These are phyloP conservation scores for Lolium multiflorum DNA, from an alignment of 176 grass and related monocot genomes.

Conservation along the genomic window DNA sequence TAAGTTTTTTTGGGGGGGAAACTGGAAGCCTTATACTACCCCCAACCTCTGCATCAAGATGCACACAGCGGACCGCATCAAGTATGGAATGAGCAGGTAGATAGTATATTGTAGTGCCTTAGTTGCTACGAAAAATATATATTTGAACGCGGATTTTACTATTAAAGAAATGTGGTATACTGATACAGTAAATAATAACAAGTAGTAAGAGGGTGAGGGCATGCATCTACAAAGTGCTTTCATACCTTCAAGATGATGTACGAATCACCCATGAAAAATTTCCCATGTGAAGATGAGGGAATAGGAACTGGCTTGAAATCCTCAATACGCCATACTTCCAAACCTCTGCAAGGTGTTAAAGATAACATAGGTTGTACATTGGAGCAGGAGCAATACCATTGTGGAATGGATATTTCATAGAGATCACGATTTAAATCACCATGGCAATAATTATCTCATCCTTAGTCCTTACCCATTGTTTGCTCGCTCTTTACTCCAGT, in stretches of 20 bases:
- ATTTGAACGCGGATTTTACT: slow-evolving; percentile 19
- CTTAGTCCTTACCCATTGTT: not conserved
- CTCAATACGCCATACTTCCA: slow-evolving; percentile 99
- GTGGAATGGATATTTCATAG: not conserved
- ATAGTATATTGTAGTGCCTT: too few relatives aligned
- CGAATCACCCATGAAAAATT: slow-evolving; percentile 86
- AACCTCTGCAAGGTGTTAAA: slow-evolving; percentile 76
- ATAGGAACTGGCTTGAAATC: slow-evolving; percentile 81
- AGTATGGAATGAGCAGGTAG: not conserved
- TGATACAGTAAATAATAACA: slow-evolving; percentile 36
- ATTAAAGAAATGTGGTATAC: not conserved
- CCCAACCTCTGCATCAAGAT: not conserved
- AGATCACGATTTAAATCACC: slow-evolving; percentile 1
- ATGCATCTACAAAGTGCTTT: slow-evolving; percentile 18
- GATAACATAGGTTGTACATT: slow-evolving; percentile 33
- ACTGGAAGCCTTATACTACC: not conserved
- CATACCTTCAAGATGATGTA: slow-evolving; percentile 95
- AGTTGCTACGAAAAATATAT: not conserved
- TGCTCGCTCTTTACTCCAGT: not conserved
- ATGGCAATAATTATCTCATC: not conserved
- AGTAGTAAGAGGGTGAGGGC: not conserved
- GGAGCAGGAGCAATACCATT: slow-evolving; percentile 20
- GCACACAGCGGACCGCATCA: slow-evolving; percentile 1
- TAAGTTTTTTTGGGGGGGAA: not conserved
- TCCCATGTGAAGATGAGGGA: slow-evolving; percentile 73